A percentile compares a stretch with the other conserved stretches of the same genome.
Evolutionary conservation across 73 alveolate genomes (phyloP).

Genomic region (Paraurostyla sp.): DNA sequence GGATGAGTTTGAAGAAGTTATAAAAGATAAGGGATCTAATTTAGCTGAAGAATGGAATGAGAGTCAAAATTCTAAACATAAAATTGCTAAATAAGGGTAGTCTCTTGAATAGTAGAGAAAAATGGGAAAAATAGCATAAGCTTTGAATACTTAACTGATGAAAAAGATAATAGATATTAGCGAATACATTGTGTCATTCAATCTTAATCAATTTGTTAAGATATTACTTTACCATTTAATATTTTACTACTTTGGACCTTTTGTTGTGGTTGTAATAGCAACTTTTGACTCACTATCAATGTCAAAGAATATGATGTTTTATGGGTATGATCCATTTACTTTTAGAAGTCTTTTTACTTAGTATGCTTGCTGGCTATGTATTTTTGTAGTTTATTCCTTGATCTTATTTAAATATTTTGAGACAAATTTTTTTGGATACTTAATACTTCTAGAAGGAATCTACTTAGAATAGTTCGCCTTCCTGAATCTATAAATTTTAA

Average conservation of each 20-base stretch:
- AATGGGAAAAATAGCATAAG: no score
- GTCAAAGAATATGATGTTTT: neutral
- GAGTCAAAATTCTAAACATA: no score
- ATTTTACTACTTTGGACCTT: slow-evolving; percentile 33
- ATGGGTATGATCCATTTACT: neutral
- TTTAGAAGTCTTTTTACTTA: neutral
- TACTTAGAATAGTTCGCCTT: slow-evolving; percentile 25
- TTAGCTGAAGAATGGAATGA: no score
- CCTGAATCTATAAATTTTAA: neutral
- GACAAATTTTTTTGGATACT: neutral
- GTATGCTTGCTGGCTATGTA: neutral
- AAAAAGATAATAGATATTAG: slow-evolving; percentile 39
- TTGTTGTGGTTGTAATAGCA: neutral
- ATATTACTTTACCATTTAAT: slow-evolving; percentile 30
- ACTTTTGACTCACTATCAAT: slow-evolving; percentile 8
- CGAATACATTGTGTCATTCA: slow-evolving; percentile 1
- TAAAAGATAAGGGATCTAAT: no score
- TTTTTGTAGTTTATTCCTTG: neutral
- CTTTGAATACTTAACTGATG: neutral
- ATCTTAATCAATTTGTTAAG: neutral
- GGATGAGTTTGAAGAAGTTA: no score
- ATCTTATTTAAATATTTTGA: neutral
- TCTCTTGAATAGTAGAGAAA: no score
- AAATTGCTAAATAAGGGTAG: no score
- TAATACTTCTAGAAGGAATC: neutral